Base-by-base conservation (phyloP, 2,329 filamentous ascomycete genomes). In the Monosporascus cannonballus region DNA sequence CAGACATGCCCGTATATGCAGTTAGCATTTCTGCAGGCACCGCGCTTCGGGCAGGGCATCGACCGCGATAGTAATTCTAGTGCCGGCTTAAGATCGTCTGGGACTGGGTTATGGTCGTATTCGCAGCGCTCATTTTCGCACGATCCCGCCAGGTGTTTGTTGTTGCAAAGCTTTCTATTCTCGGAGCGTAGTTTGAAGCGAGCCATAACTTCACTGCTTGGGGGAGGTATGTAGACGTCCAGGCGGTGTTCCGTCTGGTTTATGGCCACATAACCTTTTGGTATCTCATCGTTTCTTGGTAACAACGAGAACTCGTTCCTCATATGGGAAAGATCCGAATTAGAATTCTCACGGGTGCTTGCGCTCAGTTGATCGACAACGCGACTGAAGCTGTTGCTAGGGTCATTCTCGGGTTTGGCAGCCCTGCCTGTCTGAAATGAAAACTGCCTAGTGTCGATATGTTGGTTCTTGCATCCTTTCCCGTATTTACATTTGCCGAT, bases 1-100 rank as follows among this genome's bases (percentile, higher is more conserved):
- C 67, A 70, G 38, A 69, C 56, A 52, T 69, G 67, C 6, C 66
- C 67, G 24, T 57, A 56, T 22, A 56, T 57, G 55, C 67, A 70
- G 15, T 47, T 46, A 0, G 55, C 51, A 4, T 61, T 53, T 9
- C 64, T 54, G 56, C 67, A 69, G 5, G 34, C 25, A 7, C 62
- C 65, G 6, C 63, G 62, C 46, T 59, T 63, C 1, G 54, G 27
- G 52, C 66, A 69, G 7, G 66, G 62, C 38, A 66, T 48, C 7
- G 64, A 62, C 39, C 65, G 65, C 18, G 66, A 61, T 9, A 67
- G 58, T 51, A 49, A 56, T 48, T 63, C 57, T 15, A 68, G 55
- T 2, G 63, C 60, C 8, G 59, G 59, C n/a, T 60, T 54, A 17
- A 66, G 49, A 2, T 65, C 61, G 9, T 57, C 52, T 0, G 63